Conservation (phyloP, 2,329 filamentous ascomycete species). For the Fusarium devonianum region DNA sequence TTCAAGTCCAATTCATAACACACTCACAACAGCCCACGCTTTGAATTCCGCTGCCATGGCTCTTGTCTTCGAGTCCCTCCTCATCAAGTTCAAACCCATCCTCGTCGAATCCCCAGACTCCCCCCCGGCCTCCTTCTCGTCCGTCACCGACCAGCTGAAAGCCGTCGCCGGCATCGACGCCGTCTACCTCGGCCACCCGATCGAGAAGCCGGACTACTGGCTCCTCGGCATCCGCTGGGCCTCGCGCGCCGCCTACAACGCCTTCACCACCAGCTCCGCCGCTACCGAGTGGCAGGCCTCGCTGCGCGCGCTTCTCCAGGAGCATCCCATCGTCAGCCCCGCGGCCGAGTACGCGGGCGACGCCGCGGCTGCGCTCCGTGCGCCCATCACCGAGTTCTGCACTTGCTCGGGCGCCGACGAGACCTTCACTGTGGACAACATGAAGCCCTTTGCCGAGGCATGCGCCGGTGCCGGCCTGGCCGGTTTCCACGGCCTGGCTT, state of each 20-base stretch:
- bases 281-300: slow-evolving; percentile 52
- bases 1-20: not conserved
- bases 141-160: slow-evolving; percentile 41
- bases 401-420: slow-evolving; percentile 45
- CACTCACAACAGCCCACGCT: not conserved
- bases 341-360: slow-evolving; percentile 29
- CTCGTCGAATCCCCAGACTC: slow-evolving; percentile 37
- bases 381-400: slow-evolving; percentile 51
- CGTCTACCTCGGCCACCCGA: slow-evolving; percentile 46
- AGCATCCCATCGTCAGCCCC: slow-evolving; percentile 37
- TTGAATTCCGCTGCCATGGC: slow-evolving; percentile 37
- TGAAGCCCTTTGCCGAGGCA: slow-evolving; percentile 41
- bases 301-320: slow-evolving; percentile 43
- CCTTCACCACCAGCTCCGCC: slow-evolving; percentile 52
- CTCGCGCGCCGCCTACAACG: slow-evolving; percentile 44
- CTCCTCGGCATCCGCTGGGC: slow-evolving; percentile 47
- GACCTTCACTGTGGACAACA: slow-evolving; percentile 43
- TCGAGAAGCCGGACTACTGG: slow-evolving; percentile 46
- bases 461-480: slow-evolving; percentile 35
- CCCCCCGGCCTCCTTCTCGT: slow-evolving; percentile 40
- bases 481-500: slow-evolving; percentile 45
- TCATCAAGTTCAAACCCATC: slow-evolving; percentile 44
- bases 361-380: slow-evolving; percentile 42
- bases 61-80: slow-evolving; percentile 42
- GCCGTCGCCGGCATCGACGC: slow-evolving; percentile 44